A percentile compares a stretch with the other conserved stretches of the same genome.
These are phyloP conservation scores for Asterionellopsis glacialis DNA, from an alignment of 108 stramenopile species.

Conservation along the genomic window DNA sequence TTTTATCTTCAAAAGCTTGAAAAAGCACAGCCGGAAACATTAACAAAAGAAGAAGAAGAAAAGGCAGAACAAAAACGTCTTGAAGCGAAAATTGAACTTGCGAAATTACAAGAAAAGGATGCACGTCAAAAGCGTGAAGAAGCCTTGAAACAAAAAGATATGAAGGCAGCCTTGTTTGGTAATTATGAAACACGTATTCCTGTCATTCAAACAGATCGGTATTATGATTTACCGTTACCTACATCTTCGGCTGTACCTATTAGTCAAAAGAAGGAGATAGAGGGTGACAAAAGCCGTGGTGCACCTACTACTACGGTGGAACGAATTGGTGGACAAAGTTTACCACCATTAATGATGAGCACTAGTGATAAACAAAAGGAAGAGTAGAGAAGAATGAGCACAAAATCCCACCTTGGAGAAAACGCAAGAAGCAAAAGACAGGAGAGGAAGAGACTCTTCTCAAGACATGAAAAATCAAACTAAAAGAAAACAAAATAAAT, in stretches of 20 bases:
- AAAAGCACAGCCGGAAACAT: slow-evolving; percentile 34
- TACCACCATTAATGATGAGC: too few relatives aligned
- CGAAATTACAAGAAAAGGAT: slow-evolving; percentile 6
- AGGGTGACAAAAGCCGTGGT: too few relatives aligned
- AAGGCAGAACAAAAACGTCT: slow-evolving; percentile 18
- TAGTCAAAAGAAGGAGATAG: too few relatives aligned
- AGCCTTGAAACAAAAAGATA: slow-evolving; percentile 53
- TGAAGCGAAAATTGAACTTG: slow-evolving; percentile 11
- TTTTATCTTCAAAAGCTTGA: slow-evolving; percentile 30
- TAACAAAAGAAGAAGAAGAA: slow-evolving; percentile 5
- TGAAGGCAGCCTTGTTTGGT: slow-evolving; percentile 76
- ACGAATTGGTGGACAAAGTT: too few relatives aligned
- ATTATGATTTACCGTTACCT: slow-evolving; percentile 55
- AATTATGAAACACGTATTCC: slow-evolving; percentile 52
- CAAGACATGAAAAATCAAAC: too few relatives aligned
- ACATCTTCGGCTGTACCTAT: slow-evolving; percentile 52
- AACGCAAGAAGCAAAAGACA: too few relatives aligned
- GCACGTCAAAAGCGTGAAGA: slow-evolving; percentile 50
- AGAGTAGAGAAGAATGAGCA: too few relatives aligned
- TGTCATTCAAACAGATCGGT: slow-evolving; percentile 58
- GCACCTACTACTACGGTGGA: too few relatives aligned
- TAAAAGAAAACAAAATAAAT: too few relatives aligned
- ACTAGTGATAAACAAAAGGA: too few relatives aligned
- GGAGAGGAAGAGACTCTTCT: too few relatives aligned
- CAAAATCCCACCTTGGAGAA: too few relatives aligned